Evolutionary conservation across 2,329 filamentous ascomycete genomes (phyloP), one percentile per base, ranked within the genome.

Genomic region (Ophiocordyceps camponoti-saundersi): DNA sequence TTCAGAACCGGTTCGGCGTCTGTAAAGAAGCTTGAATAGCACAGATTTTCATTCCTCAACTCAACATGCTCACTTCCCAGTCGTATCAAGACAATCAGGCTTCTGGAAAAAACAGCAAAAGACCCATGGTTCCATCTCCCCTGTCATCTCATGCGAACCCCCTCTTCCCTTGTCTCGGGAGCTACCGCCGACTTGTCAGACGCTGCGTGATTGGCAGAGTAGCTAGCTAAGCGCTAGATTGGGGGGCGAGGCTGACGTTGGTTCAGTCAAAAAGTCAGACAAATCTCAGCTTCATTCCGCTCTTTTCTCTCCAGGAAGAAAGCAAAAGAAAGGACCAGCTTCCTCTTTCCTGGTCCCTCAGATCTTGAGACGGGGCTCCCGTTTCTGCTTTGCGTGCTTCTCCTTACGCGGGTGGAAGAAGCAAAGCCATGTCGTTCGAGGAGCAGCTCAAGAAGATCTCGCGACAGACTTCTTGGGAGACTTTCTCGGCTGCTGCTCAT

Each of bases 381-480:
- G n/a, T n/a, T n/a, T n/a, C n/a, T n/a, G n/a, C n/a, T n/a, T n/a
- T n/a, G n/a, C n/a, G n/a, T n/a, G n/a, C n/a, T n/a, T n/a, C n/a
- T n/a, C n/a, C n/a, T n/a, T n/a, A n/a, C n/a, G n/a, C 23, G 23
- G 23, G 23, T 4, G 23, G 23, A 26, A 26, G 23, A 8, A 8
- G 30, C 6, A n/a, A 18, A n/a, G n/a, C 16, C 36, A 42, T 46
- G 45, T 22, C 39, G n/a, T 46, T 39, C 39, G 45, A 46, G 13
- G 5, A 6, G 39, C 10, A 32, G 18, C 42, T 46, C 23, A 30
- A 40, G 11, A 29, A 29, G 26, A 15, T 46, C 10, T 20, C 26
- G 20, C 39, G 45, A 11, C 45, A 46, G 39, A 22, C 45, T 10
- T 46, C 45, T 18, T 46, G 45, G 45, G 45, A 46, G 26, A 34